Evolutionary conservation across 257 asterid genomes (phyloP).

Genomic region (Penstemon davidsonii): DNA sequence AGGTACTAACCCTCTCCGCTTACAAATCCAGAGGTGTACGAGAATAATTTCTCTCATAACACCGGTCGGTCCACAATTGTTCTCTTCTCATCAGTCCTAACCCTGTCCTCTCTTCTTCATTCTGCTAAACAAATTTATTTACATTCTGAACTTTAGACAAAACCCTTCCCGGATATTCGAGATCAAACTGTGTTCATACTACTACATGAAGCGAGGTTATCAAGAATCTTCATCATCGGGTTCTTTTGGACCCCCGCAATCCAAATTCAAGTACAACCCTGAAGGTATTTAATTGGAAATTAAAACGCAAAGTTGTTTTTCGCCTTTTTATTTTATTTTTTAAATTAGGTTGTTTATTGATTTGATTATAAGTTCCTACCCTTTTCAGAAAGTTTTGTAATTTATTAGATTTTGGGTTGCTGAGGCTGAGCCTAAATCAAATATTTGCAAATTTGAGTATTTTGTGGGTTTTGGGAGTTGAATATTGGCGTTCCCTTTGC

Average conservation of each 20-base stretch:
- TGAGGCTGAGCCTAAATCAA: constrained; percentile 3
- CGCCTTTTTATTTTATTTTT: constrained; percentile 1
- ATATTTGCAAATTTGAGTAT: background rate
- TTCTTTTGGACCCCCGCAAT: constrained; percentile 72
- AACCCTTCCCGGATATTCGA: constrained; percentile 16
- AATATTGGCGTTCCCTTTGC: background rate
- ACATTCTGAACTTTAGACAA: background rate
- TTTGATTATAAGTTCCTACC: background rate
- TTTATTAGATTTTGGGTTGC: constrained; percentile 8
- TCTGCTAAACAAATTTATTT: background rate
- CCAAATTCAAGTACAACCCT: constrained; percentile 69
- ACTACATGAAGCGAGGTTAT: constrained; percentile 77
- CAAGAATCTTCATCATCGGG: constrained; percentile 73
- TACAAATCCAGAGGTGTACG: background rate
- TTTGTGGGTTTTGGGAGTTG: constrained; percentile 24
- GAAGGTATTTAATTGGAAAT: constrained; percentile 45
- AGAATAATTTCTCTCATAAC: background rate
- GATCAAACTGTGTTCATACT: constrained; percentile 16
- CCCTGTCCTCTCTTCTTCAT: background rate
- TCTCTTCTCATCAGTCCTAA: background rate
- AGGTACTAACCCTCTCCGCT: background rate
- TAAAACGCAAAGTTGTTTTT: background rate
- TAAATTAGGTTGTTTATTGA: constrained; percentile 10
- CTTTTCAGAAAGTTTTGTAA: constrained; percentile 17
- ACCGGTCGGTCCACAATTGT: constrained; percentile 1